Base-by-base conservation (phyloP, 1,284 basidiomycete species). In the Cronartium quercuum region DNA sequence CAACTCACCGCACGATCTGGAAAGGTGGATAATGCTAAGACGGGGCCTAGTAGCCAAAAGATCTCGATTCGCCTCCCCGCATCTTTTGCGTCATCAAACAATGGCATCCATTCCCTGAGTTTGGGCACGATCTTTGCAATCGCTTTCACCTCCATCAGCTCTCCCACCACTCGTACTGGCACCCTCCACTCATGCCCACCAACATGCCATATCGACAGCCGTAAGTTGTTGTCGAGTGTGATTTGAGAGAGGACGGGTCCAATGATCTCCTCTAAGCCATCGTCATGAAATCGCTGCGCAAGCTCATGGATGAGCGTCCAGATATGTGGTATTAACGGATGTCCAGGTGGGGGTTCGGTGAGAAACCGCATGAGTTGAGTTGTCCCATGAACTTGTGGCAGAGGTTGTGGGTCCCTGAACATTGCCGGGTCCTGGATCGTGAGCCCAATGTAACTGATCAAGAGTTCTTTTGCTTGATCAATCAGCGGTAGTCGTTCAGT, bases 371-470 rank as follows among this genome's bases (percentile, higher is more conserved):
- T 85, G 18, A 92, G 85, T 13, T 86, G 83, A 0, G 90, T 84
- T n/a, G 13, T 21, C 51, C n/a, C 29, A 29, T 24, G 15, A n/a
- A n/a, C n/a, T 10, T 94, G 93, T 68, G 90, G 82, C 1, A 84
- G 84, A 78, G 89, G 89, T 44, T 40, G 38, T 0, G 94, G 92
- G 80, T 94, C 91, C 63, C 92, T 91, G 78, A 99, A 98, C 90
- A 98, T 94, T 60, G 82, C 81, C 0, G 94, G 91, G 76, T 94
- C 93, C 82, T 95, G 92, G 9, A 98, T 84, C 15, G 88, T 90
- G 75, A 98, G 86, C 7, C 94, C 94, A 13, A 89, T 87, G 82
- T 98, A 98, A 68, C 91, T 93, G 76, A 97, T 87, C 70, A 98
- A 82, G 18, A 98, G 85, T 68, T 89, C 86, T 55, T 89, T 88